phyloP scores from a whole-genome alignment of 345 rosid genomes.

The Corymbia maculata region DNA sequence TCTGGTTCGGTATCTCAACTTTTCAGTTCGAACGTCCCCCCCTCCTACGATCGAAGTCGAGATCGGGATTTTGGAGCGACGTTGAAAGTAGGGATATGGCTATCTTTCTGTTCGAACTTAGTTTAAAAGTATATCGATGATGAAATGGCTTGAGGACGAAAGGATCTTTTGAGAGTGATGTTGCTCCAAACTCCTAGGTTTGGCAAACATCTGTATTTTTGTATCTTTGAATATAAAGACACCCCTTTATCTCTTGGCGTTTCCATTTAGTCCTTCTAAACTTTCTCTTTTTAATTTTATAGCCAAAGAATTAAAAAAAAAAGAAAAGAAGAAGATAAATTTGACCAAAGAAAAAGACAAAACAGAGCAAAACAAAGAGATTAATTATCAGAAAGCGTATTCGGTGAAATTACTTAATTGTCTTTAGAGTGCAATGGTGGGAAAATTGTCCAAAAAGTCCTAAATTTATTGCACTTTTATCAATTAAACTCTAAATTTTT shows the following conservation, averaged over 20 bases:
- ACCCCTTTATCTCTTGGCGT: neutral
- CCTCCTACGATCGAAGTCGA: too few species aligned
- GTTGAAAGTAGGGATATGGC: too few species aligned
- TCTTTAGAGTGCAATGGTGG: neutral
- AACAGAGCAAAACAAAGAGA: neutral
- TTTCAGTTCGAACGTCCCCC: neutral
- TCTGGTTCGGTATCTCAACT: neutral
- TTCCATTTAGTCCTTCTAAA: too few species aligned
- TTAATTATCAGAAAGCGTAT: neutral
- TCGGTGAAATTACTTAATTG: neutral
- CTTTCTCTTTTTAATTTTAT: too few species aligned
- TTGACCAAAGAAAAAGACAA: neutral
- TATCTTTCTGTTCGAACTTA: too few species aligned
- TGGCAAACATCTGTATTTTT: neutral
- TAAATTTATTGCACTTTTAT: neutral
- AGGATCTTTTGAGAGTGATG: neutral
- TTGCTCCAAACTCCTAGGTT: neutral
- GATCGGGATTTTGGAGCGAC: too few species aligned
- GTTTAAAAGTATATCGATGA: neutral
- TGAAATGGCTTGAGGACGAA: neutral
- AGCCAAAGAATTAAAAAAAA: neutral
- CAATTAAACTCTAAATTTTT: neutral
- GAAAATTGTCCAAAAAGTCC: too few species aligned
- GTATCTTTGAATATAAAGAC: neutral
- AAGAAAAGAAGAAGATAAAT: neutral